These are phyloP conservation scores for Candida namnaoensis DNA, from an alignment of 805 yeast genomes.

Conservation along the genomic window DNA sequence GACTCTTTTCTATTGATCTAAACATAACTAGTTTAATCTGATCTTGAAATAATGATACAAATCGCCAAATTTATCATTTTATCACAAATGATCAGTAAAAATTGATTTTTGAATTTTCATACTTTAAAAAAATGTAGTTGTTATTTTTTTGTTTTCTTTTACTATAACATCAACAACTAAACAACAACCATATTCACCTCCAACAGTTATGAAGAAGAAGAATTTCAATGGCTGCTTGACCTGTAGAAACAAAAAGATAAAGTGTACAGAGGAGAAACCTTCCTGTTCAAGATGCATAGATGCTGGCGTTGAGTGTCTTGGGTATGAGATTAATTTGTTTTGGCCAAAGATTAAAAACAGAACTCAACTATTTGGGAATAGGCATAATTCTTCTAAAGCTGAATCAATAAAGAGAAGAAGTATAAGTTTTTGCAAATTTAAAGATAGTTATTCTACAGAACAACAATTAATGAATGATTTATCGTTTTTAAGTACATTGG, in stretches of 20 bases:
- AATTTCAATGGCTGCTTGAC: slow-evolving; percentile 65
- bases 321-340: slow-evolving; percentile 52
- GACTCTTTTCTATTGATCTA: no score
- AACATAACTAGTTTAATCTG: no score
- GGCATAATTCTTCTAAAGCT: background rate
- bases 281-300: slow-evolving; percentile 44
- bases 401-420: background rate
- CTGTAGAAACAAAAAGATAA: slow-evolving; percentile 52
- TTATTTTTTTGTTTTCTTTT: no score
- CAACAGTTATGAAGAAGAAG: slow-evolving; percentile 22
- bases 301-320: slow-evolving; percentile 47
- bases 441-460: background rate
- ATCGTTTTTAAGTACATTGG: background rate
- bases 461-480: background rate
- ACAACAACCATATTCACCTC: no score
- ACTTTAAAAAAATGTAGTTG: no score
- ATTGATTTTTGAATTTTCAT: no score
- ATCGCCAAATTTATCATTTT: no score
- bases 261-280: slow-evolving; percentile 51
- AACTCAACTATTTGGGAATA: background rate
- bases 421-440: background rate
- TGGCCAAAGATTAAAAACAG: slow-evolving; percentile 33
- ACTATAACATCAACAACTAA: no score
- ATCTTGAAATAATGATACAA: no score
- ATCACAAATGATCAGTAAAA: no score